Base-by-base conservation (phyloP, 2,329 filamentous ascomycete genomes). In the Talaromyces sp. region DNA sequence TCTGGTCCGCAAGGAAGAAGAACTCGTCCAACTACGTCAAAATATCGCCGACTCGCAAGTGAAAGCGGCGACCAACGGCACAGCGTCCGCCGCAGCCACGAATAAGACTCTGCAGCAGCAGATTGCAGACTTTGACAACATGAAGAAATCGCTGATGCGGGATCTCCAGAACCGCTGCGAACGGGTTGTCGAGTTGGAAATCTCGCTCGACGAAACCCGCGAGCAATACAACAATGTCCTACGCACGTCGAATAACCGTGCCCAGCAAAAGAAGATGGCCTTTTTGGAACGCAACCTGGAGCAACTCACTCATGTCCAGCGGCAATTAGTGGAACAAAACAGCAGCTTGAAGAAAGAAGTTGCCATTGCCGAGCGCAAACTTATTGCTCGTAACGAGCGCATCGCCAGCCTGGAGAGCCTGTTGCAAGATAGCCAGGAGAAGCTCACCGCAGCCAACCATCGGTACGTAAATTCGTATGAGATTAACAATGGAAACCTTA, bases 181-280 rank as follows among this genome's bases (percentile, higher is more conserved):
- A 81, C 89, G 95, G 67, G 93, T 99, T 36, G 95, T 99, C 19
- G 95, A 99, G 81, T 87, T 99, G 30, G 95, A 99, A 78, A 99
- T 99, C 71, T 96, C 91, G 39, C 85, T 99, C 57, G 95, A 99
- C 73, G 93, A 97, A 81, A 97, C 95, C 0, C 87, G 95, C 60
- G 95, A 99, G 81, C 95, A 99, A 79, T 99, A 99, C 81, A 98
- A 99, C 82, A 97, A 96, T 70, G 95, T 99, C 63, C 85, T 99
- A 62, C 89, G 93, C 61, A 95, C 92, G 56, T 96, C 92, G 67
- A 99, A 99, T 82, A 98, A 96, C 82, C 90, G 95, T 63, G 93
- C 95, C 27, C 95, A 99, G 81, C 95, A 99, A 79, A 99, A 99
- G 89, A 99, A 99, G 85, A 98, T 99, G 91, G 96, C 95, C 17